Percentiles rank a stretch among this genome's conserved stretches.
These are phyloP conservation scores for Mangifera indica DNA, from an alignment of 345 rosid species.

Conservation along the genomic window DNA sequence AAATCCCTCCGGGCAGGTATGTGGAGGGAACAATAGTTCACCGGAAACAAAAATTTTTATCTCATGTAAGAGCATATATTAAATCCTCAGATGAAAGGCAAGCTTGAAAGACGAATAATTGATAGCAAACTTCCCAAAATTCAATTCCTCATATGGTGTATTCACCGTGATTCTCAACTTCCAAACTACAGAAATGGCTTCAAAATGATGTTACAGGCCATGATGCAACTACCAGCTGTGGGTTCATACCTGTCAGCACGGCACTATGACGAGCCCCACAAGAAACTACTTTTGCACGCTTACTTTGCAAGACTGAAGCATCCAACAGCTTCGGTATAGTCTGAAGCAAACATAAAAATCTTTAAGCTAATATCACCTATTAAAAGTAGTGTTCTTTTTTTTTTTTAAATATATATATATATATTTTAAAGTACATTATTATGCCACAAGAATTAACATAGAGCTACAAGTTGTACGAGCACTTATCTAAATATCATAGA, in stretches of 20 bases:
- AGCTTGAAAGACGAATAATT: too few species aligned
- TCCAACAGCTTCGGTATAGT: slow-evolving; percentile 62
- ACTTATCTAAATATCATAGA: neutral
- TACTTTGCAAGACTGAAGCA: slow-evolving; percentile 51
- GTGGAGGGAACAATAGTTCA: neutral
- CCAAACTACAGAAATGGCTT: slow-evolving; percentile 27
- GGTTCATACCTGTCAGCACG: slow-evolving; percentile 58
- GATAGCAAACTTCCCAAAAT: too few species aligned
- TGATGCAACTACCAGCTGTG: neutral
- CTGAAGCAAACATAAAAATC: slow-evolving; percentile 32
- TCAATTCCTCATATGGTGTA: neutral
- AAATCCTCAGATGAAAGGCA: neutral
- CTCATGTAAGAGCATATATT: neutral
- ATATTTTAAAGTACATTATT: too few species aligned
- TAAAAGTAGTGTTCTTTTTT: too few species aligned
- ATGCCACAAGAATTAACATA: neutral
- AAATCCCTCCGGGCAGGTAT: neutral
- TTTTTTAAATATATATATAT: too few species aligned
- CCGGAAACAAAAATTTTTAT: neutral
- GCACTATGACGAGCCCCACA: slow-evolving; percentile 87
- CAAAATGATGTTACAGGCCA: slow-evolving; percentile 19
- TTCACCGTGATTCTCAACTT: slow-evolving; percentile 12
- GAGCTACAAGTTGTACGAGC: neutral
- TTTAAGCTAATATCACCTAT: slow-evolving; percentile 7
- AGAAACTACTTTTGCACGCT: slow-evolving; percentile 51